Base-by-base conservation (phyloP, 768 basidiomycete species). In the Agrocybe chaxingu region DNA sequence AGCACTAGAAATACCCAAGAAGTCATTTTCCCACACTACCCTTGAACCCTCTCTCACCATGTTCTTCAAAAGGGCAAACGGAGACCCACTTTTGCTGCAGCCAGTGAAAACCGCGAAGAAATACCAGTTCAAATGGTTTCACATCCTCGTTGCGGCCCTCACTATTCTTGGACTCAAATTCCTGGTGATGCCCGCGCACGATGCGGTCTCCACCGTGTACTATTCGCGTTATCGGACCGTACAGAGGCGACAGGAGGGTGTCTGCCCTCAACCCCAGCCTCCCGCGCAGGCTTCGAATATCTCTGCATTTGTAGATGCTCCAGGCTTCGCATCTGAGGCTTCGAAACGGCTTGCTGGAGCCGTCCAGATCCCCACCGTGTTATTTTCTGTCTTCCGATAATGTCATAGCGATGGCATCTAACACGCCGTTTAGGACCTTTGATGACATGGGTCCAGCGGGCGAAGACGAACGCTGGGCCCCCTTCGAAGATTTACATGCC, bases 341-440 rank as follows among this genome's bases (percentile, higher is more conserved):
- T 58, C 63, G 33, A 47, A 55, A 40, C 52, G 61, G 24, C 54
- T 66, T 7, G 57, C 65, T 38, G 65, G 62, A 8, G 63, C 65
- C 3, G 61, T 66, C 34, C 48, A 54, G 42, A 61, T 66, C 18
- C 65, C 65, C 12, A 66, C 65, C 7, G 63, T 66, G 65, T 66
- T 30, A 24, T 24, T 24, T 24, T 24, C 24, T 24, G 24, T 24
- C 24, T 24, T 24, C 24, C 5, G 24, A 24, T 10, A 50, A 48
- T 19, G 3, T 35, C 16, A 19, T 30, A n/a, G 40, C 24, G 39
- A 7, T 38, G 1, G 6, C 30, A 24, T 35, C 12, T 18, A 8
- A 7, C 2, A 30, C 8, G 6, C 31, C 37, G 13, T 16, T 5
- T 30, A 65, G 65, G 65, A 58, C 65, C 2, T 68, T 64, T 46